These are phyloP conservation scores for Hypoxylon fuscum DNA, from an alignment of 495 filamentous ascomycete species.

Conservation along the genomic window DNA sequence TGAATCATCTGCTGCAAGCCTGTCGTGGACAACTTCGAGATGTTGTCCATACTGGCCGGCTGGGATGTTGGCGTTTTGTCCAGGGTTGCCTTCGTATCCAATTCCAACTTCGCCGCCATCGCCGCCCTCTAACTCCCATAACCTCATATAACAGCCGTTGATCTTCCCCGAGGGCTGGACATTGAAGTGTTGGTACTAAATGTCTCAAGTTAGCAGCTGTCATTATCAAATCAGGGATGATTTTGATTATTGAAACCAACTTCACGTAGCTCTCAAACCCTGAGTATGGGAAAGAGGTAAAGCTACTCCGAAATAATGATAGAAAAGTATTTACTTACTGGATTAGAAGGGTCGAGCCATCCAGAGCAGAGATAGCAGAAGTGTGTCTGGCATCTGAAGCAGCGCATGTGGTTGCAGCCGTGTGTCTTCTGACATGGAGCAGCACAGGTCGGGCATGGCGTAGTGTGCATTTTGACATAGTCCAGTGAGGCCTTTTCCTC, in stretches of 20 bases:
- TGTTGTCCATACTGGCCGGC: constrained; percentile 31
- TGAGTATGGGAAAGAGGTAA: neutral
- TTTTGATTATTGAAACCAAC: neutral
- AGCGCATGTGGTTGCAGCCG: constrained; percentile 98
- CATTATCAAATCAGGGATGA: neutral
- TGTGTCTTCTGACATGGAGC: constrained; percentile 86
- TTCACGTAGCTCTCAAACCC: neutral
- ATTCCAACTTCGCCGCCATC: constrained; percentile 71
- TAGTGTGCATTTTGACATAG: constrained; percentile 81
- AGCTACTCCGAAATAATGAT: neutral
- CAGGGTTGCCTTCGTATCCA: constrained; percentile 58
- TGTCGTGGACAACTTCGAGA: constrained; percentile 24
- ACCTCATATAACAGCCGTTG: constrained; percentile 76
- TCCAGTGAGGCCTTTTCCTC: constrained; percentile 87
- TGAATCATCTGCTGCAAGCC: constrained; percentile 23
- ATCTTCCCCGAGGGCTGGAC: constrained; percentile 53
- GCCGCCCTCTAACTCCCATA: constrained; percentile 90
- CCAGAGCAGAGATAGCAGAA: constrained; percentile 95
- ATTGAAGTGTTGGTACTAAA: constrained; percentile 83
- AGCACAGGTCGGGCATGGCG: constrained; percentile 89
- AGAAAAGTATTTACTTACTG: constrained; percentile 46
- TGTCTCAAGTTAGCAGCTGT: constrained; percentile 10
- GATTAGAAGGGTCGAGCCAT: constrained; percentile 83
- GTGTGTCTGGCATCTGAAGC: constrained; percentile 86
- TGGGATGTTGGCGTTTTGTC: constrained; percentile 12